Base-by-base conservation (phyloP, 768 basidiomycete genomes). In the Antrodiella citrinella region DNA sequence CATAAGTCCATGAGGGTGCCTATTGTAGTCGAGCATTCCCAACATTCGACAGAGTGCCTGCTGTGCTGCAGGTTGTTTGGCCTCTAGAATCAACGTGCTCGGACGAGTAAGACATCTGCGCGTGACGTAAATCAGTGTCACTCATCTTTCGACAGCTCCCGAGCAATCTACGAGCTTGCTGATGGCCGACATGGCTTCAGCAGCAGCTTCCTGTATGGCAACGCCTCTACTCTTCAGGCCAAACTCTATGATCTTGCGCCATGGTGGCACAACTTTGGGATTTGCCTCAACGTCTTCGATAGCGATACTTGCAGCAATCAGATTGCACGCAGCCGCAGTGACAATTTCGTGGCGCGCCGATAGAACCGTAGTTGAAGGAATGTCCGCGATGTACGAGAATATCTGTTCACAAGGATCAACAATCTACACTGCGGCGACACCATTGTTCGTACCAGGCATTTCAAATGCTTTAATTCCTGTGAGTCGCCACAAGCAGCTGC, bases 141-240 rank as follows among this genome's bases (percentile, higher is more conserved):
- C 91, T 75, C 67, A 95, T 92, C 85, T 91, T 59, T 73, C 65
- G 38, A 93, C 72, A 51, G 80, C 72, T 19, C 60, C 57, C 2
- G 81, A 77, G 57, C 81, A 86, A 57, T 91, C 83, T 24, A 74
- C 70, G 1, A 90, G 72, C 49, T 70, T 70, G 63, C 90, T 93
- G 51, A 89, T 67, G n/a, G 74, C 65, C 2, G 77, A 75, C 70
- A 91, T 75, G 4, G 87, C 84, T 21, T 62, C 65, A 11, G 91
- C 85, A 26, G 85, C 89, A 5, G 84, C 81, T 57, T 87, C 81
- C 66, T 94, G 94, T 2, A 87, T 87, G 13, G 65, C 59, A 1
- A 62, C 58, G 42, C 68, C 77, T 52, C 81, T 72, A 61, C 89
- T 82, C 65, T 83, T 86, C 51, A 94, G 69, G 15, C 83, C 80